These are phyloP conservation scores for Nicotiana noctiflora DNA, from an alignment of 257 asterid genomes.

Conservation along the genomic window DNA sequence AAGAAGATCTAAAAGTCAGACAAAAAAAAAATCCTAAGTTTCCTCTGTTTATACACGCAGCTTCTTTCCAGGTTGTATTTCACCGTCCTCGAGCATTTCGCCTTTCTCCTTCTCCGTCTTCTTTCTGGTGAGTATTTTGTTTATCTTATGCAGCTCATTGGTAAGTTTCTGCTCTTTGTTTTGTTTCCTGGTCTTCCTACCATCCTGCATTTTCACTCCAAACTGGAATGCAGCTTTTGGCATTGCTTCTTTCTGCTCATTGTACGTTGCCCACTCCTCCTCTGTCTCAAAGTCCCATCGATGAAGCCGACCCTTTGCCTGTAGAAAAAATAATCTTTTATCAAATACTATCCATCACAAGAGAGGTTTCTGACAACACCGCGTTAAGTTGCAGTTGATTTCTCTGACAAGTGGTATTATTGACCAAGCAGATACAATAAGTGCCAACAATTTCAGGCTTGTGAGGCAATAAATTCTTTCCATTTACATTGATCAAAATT, in stretches of 20 bases:
- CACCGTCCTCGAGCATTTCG: constrained; percentile 43
- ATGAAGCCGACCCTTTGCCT: constrained; percentile 98
- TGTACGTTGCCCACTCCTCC: constrained; percentile 97
- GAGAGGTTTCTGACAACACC: not conserved
- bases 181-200: constrained; percentile 93
- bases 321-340: constrained; percentile 3
- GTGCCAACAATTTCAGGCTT: not conserved
- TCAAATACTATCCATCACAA: not conserved
- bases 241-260: constrained; percentile 99
- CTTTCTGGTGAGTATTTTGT: constrained; percentile 75
- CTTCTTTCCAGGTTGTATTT: constrained; percentile 83
- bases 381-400: not conserved
- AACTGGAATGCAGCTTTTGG: constrained; percentile 99
- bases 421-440: not conserved
- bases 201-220: constrained; percentile 99
- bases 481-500: too few relatives aligned
- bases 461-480: not conserved
- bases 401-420: not conserved
- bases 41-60: constrained; percentile 31
- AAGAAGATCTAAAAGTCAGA: not conserved
- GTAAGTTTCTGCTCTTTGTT: constrained; percentile 93
- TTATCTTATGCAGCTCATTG: constrained; percentile 90
- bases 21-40: not conserved
- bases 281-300: constrained; percentile 99
- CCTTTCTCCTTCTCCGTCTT: constrained; percentile 59